These are phyloP conservation scores for Raffaelea albimanens DNA, from an alignment of 2,329 filamentous ascomycete species.

Conservation along the genomic window DNA sequence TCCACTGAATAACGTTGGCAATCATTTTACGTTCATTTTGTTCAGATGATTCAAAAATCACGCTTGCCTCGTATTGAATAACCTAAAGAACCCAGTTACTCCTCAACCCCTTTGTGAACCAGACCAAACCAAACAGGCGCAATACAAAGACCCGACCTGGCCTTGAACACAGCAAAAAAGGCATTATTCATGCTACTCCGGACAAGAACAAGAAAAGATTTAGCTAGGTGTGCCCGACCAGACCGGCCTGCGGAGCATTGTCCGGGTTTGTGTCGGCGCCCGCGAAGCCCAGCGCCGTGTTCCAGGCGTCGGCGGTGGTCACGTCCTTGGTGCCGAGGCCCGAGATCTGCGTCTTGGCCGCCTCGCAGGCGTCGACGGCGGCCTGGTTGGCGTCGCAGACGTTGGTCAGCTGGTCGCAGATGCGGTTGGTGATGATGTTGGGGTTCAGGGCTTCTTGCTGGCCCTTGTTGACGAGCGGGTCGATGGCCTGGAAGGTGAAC, in stretches of 20 bases:
- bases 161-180: no score
- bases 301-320: constrained; percentile 30
- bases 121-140: no score
- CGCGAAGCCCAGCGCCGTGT: constrained; percentile 28
- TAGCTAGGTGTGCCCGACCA: constrained; percentile 24
- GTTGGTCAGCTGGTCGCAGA: constrained; percentile 60
- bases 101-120: no score
- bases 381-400: constrained; percentile 54
- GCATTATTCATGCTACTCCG: no score
- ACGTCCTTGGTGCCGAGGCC: constrained; percentile 24
- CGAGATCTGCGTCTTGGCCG: constrained; percentile 35
- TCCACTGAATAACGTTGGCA: no score
- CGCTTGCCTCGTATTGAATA: no score
- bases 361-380: constrained; percentile 42
- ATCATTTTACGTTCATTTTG: no score
- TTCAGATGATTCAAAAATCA: no score
- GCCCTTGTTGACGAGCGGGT: constrained; percentile 49
- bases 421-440: constrained; percentile 64
- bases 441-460: constrained; percentile 63
- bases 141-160: no score
- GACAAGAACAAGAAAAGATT: no score
- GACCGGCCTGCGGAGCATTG: constrained; percentile 25
- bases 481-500: constrained; percentile 59
- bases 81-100: no score
- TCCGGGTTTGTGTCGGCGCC: constrained; percentile 28